Conservation (phyloP, 495 filamentous ascomycete genomes). For the Tuber calosporum region DNA sequence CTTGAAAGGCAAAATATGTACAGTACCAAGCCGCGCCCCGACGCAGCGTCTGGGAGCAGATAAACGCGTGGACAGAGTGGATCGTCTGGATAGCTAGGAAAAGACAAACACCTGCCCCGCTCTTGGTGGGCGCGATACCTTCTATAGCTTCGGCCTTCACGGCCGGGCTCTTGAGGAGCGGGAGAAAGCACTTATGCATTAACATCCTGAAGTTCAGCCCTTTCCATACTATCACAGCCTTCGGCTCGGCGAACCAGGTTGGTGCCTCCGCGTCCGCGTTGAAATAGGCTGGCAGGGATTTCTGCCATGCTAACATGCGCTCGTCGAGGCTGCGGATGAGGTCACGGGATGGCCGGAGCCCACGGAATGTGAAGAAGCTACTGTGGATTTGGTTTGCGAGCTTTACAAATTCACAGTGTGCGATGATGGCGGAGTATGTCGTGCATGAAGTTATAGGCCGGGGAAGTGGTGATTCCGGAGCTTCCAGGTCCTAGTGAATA, state of each 20-base stretch:
- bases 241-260: constrained; percentile 37
- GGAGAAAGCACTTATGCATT: constrained; percentile 37
- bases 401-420: constrained; percentile 37
- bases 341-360: constrained; percentile 28
- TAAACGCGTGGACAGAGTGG: constrained; percentile 32
- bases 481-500: constrained; percentile 21
- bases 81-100: constrained; percentile 40
- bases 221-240: constrained; percentile 39
- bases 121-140: neutral
- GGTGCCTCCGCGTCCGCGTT: constrained; percentile 15
- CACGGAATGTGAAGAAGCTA: constrained; percentile 33
- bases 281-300: constrained; percentile 35
- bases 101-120: constrained; percentile 28
- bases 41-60: constrained; percentile 23
- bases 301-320: constrained; percentile 35
- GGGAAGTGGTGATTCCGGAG: constrained; percentile 21
- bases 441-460: constrained; percentile 33
- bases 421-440: constrained; percentile 42
- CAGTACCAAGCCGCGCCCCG: constrained; percentile 41
- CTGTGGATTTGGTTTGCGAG: constrained; percentile 42
- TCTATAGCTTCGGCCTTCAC: constrained; percentile 4
- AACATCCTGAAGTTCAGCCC: constrained; percentile 43
- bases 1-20: constrained; percentile 45
- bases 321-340: constrained; percentile 35
- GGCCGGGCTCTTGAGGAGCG: constrained; percentile 23